These are phyloP conservation scores for Talaromyces albobiverticillius DNA, from an alignment of 2,329 filamentous ascomycete genomes.

Conservation along the genomic window DNA sequence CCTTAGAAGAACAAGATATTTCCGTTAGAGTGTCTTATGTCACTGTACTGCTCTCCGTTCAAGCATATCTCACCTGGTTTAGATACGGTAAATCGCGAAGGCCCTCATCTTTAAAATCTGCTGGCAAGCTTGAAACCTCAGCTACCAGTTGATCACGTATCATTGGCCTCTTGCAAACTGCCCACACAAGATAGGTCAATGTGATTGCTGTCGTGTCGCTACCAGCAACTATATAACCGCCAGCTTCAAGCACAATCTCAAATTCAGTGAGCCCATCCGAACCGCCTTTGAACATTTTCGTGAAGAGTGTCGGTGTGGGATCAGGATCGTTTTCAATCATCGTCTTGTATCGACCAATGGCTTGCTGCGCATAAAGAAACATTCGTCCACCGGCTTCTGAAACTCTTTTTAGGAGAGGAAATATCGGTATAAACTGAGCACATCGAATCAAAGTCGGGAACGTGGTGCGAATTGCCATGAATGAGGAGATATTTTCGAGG, in stretches of 20 bases:
- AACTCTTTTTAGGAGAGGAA: constrained; percentile 22
- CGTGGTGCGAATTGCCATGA: constrained; percentile 17
- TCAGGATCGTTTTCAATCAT: constrained; percentile 18
- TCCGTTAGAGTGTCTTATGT: background rate
- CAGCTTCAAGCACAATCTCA: constrained; percentile 42
- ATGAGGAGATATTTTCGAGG: constrained; percentile 20
- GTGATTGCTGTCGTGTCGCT: constrained; percentile 53
- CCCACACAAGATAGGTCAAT: constrained; percentile 49
- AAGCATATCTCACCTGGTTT: constrained; percentile 39
- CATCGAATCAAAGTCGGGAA: constrained; percentile 23
- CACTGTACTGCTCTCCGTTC: background rate
- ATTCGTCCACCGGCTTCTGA: constrained; percentile 21
- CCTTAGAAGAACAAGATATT: constrained; percentile 7
- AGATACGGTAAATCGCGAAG: constrained; percentile 54
- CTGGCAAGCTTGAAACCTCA: constrained; percentile 41
- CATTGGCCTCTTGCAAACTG: constrained; percentile 20
- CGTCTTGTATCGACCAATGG: constrained; percentile 23
- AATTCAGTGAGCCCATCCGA: constrained; percentile 20
- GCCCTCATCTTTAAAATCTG: constrained; percentile 39
- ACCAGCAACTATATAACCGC: constrained; percentile 49
- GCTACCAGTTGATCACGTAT: constrained; percentile 46
- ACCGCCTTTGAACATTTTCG: constrained; percentile 32
- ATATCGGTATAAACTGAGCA: constrained; percentile 19
- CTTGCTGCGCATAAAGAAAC: constrained; percentile 21
- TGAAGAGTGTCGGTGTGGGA: constrained; percentile 34